Percentiles rank a stretch among this genome's conserved stretches.
These are phyloP conservation scores for Metrosideros polymorpha DNA, from an alignment of 441 rosid genomes.

Conservation along the genomic window DNA sequence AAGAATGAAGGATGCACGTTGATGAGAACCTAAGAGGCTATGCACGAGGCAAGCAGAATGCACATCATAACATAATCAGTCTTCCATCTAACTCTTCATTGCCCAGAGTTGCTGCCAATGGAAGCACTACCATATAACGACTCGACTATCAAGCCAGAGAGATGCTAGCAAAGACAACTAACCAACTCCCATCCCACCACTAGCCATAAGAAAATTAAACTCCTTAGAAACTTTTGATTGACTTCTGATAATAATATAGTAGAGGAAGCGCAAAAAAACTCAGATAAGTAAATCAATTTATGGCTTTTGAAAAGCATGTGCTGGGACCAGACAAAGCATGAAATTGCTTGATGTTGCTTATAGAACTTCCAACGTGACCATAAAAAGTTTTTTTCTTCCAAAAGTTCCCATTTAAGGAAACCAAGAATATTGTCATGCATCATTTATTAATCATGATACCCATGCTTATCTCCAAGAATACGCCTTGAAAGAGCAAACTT, in stretches of 20 bases:
- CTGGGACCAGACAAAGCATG: neutral
- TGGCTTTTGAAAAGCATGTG: neutral
- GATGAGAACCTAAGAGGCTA: neutral
- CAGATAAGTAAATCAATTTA: neutral
- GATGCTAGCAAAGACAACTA: neutral
- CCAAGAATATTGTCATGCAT: neutral
- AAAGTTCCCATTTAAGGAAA: neutral
- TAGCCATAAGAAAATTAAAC: neutral
- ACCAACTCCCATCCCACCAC: neutral
- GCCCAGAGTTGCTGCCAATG: neutral
- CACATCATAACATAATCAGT: neutral
- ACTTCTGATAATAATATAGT: neutral
- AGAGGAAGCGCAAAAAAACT: neutral
- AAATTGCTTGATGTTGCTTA: neutral
- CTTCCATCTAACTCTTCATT: neutral
- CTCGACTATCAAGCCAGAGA: neutral
- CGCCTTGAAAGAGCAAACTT: constrained; percentile 1
- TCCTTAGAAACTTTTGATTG: neutral
- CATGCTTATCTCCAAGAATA: neutral
- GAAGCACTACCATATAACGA: neutral
- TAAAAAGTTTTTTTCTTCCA: neutral
- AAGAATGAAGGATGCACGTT: neutral
- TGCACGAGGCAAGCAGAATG: neutral
- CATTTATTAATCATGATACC: neutral
- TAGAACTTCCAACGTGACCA: neutral